Evolutionary conservation across 1,284 basidiomycete species (phyloP).

Genomic region (Neotropicomus parvogracilis): DNA sequence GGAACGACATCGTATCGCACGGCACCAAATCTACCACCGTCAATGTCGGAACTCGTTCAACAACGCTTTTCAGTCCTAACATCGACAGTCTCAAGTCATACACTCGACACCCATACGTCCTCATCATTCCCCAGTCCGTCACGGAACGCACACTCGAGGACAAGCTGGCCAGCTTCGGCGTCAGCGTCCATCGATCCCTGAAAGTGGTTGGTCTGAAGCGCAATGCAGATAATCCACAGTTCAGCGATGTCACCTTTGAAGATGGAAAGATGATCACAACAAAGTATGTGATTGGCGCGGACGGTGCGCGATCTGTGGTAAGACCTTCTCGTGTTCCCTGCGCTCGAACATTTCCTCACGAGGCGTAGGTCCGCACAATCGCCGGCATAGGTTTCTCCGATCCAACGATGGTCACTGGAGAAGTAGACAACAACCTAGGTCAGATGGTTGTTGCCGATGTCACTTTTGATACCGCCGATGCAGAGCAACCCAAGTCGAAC

Average conservation of each 20-base stretch:
- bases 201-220: slow-evolving; percentile 28
- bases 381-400: slow-evolving; percentile 15
- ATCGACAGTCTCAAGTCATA: slow-evolving; percentile 34
- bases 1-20: slow-evolving; percentile 35
- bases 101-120: slow-evolving; percentile 43
- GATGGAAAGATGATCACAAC: slow-evolving; percentile 43
- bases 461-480: background rate
- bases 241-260: slow-evolving; percentile 45
- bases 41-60: slow-evolving; percentile 32
- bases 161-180: slow-evolving; percentile 29
- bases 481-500: background rate
- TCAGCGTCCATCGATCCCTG: slow-evolving; percentile 18
- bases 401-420: background rate
- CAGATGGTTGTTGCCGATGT: slow-evolving; percentile 15
- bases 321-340: slow-evolving; percentile 14
- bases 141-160: slow-evolving; percentile 44
- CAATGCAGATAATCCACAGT: slow-evolving; percentile 15
- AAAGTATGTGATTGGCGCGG: slow-evolving; percentile 51
- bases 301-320: slow-evolving; percentile 49
- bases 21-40: slow-evolving; percentile 36
- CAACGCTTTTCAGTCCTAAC: slow-evolving; percentile 29
- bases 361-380: slow-evolving; percentile 6
- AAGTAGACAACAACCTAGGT: slow-evolving; percentile 3
- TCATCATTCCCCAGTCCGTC: slow-evolving; percentile 43
- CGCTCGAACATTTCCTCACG: background rate